Evolutionary conservation across 768 basidiomycete species (phyloP), one percentile per base, ranked within the genome.

Genomic region (Suillus occidentalis): DNA sequence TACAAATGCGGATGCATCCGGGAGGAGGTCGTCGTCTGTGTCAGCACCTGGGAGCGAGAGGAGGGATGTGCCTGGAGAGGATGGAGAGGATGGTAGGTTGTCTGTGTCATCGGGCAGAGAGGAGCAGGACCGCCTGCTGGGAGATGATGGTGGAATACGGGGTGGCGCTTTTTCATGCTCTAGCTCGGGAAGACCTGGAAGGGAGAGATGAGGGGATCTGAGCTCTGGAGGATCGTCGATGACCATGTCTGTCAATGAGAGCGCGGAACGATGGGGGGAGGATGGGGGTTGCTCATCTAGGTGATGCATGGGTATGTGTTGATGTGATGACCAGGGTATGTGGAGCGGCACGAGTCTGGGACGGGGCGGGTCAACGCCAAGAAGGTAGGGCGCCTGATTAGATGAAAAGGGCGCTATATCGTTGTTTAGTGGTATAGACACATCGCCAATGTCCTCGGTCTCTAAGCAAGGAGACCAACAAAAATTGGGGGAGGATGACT

Each of bases 31-130:
- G 31, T 83, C 76, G 63, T 82, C 82, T 7, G 73, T 76, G n/a
- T 81, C 81, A 28, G 74, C 82, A 6, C 81, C 81, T 1, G 81
- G 82, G 13, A 82, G 75, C 1, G 80, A 78, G 31, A 81, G 61
- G 16, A 82, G 65, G 5, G 68, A 67, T 60, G 69, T 69, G 10
- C 71, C 56, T n/a, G 75, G 66, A 42, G 67, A 65, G 8, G 60
- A n/a, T 62, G 68, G 60, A 42, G 68, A 53, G 22, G 74, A 71
- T 69, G 69, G 70, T 50, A 69, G 69, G 56, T 73, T 63, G 18
- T 68, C 63, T 37, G 77, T 73, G 3, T 72, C 66, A n/a, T 78
- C 72, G 6, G 80, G 75, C 7, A 77, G 64, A 49, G 47, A 36
- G 14, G 70, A 72, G 55, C 18, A 77, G 4, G 70, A 77, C 12